phyloP scores from a whole-genome alignment of 2,329 filamentous ascomycete species.

The Hymenoscyphus occultus region DNA sequence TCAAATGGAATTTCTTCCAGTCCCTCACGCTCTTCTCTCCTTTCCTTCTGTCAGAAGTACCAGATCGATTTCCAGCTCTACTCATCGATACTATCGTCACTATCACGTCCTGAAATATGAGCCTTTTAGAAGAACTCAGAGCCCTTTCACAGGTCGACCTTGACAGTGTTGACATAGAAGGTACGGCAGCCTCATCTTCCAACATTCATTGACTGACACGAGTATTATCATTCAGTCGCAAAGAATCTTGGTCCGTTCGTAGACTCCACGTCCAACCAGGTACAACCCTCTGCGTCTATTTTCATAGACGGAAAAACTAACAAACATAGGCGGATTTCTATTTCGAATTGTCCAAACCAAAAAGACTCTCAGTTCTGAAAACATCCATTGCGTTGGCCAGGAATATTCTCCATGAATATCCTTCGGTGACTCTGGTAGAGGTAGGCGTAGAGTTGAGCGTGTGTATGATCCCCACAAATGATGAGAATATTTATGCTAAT shows the following conservation, averaged over 20 bases:
- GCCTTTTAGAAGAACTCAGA: neutral
- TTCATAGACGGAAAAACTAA: neutral
- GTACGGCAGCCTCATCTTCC: neutral
- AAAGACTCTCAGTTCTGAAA: neutral
- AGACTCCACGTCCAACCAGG: neutral
- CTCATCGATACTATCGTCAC: neutral
- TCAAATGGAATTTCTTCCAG: neutral
- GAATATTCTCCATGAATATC: neutral
- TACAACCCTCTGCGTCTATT: neutral
- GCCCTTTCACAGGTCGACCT: neutral
- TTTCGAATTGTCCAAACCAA: neutral
- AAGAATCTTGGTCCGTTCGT: neutral
- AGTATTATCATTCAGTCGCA: neutral
- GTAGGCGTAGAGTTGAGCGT: neutral
- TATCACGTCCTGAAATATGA: neutral
- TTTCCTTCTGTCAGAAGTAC: neutral
- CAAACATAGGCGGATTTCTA: neutral
- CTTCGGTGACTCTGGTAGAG: neutral
- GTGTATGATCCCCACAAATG: neutral
- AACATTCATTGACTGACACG: neutral
- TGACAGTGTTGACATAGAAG: constrained; percentile 1
- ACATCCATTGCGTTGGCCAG: neutral
- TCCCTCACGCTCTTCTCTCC: neutral
- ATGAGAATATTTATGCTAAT: neutral
- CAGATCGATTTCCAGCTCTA: neutral